A percentile compares a stretch with the other conserved stretches of the same genome.
phyloP scores from a whole-genome alignment of 345 rosid genomes.

The Brassica napus region Da-Ae NC_063446.1:30925501-30926000 shows the following conservation, averaged over 20 bases:
- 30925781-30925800: neutral
- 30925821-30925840: too few species aligned
- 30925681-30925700: constrained; percentile 18
- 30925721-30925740: constrained; percentile 27
- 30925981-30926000: constrained; percentile 19
- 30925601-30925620: neutral
- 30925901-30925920: neutral
- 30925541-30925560: neutral
- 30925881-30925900: neutral
- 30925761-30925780: constrained; percentile 3
- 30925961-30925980: constrained; percentile 11
- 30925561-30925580: neutral
- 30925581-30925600: constrained; percentile 13
- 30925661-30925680: neutral
- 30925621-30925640: neutral
- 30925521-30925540: neutral
- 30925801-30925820: neutral
- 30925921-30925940: neutral
- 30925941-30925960: constrained; percentile 6
- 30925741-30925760: neutral
- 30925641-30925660: neutral
- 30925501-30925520: neutral
- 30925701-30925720: constrained; percentile 19
- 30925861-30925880: neutral
- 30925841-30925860: neutral